A percentile compares a stretch with the other conserved stretches of the same genome.
Evolutionary conservation across 805 yeast genomes (phyloP).

Genomic region (Torulaspora quercuum): DNA sequence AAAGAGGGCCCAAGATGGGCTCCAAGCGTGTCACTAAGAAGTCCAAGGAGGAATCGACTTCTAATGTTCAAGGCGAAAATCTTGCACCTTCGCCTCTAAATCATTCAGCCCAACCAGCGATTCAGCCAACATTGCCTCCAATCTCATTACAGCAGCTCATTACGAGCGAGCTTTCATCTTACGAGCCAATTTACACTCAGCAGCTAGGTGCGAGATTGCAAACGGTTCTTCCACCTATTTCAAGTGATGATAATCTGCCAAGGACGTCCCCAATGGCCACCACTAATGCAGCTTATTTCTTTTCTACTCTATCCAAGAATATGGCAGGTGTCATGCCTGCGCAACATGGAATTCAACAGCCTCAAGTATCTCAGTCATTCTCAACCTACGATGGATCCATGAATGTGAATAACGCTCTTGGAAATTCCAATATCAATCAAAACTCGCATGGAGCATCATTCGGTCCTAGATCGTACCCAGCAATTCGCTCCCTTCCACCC

Average conservation of each 20-base stretch:
- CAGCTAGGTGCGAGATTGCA: slow-evolving; percentile 25
- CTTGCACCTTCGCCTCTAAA: slow-evolving; percentile 4
- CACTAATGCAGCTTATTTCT: slow-evolving; percentile 24
- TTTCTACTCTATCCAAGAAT: slow-evolving; percentile 24
- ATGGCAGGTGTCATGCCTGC: slow-evolving; percentile 16
- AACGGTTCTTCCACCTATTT: slow-evolving; percentile 22
- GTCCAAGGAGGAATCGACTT: slow-evolving; percentile 3
- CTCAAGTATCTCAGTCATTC: background rate
- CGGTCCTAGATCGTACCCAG: slow-evolving; percentile 7
- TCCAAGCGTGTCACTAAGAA: slow-evolving; percentile 20
- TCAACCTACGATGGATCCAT: too few species aligned
- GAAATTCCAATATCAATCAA: background rate
- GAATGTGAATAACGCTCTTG: background rate
- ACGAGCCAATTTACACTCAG: slow-evolving; percentile 21
- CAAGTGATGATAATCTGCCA: slow-evolving; percentile 12
- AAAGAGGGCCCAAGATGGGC: slow-evolving; percentile 33
- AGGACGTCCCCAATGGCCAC: slow-evolving; percentile 12
- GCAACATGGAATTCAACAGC: slow-evolving; percentile 11
- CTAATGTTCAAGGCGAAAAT: slow-evolving; percentile 3
- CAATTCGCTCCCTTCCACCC: slow-evolving; percentile 14
- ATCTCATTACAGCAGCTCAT: slow-evolving; percentile 21
- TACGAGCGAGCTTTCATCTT: slow-evolving; percentile 19
- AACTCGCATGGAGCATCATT: slow-evolving; percentile 7
- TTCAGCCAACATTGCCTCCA: slow-evolving; percentile 18
- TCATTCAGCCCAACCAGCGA: slow-evolving; percentile 4